These are phyloP conservation scores for Chondrus crispus DNA, from an alignment of 23 red algal genomes.

Conservation along the genomic window DNA sequence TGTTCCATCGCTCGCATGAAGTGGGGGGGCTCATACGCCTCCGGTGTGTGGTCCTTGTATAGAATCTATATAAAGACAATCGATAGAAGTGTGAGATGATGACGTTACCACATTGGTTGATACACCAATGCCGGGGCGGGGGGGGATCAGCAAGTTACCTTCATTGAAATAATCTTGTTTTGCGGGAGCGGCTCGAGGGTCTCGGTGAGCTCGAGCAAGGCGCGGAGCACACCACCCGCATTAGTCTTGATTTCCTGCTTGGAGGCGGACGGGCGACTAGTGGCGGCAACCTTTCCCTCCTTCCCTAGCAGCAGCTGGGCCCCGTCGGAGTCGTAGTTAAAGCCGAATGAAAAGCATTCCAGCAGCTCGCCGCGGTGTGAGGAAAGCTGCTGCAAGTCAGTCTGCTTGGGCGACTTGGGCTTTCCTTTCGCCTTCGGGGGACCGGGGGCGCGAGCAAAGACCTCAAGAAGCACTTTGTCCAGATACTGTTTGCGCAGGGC, in stretches of 20 bases:
- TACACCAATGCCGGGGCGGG: not conserved
- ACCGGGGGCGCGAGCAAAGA: not conserved
- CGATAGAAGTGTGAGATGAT: not conserved
- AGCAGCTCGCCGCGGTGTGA: not conserved
- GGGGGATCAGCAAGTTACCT: not conserved
- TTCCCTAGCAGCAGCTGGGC: not conserved
- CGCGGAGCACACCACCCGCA: not conserved
- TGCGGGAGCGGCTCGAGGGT: conserved; percentile 20
- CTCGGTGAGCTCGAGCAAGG: conserved; percentile 14
- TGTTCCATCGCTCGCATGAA: conserved; percentile 4
- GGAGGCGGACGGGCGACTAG: not conserved
- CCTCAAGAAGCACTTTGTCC: conserved; percentile 11
- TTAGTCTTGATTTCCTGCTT: conserved; percentile 27
- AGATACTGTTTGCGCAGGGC: conserved; percentile 37
- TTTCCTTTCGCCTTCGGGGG: not conserved
- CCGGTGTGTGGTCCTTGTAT: conserved; percentile 31
- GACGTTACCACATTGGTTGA: not conserved
- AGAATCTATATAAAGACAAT: not conserved
- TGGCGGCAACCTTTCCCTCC: not conserved
- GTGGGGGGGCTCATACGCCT: conserved; percentile 49
- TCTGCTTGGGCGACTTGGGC: not conserved
- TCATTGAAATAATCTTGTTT: not conserved
- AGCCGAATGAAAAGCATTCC: conserved; percentile 39
- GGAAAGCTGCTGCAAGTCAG: not conserved
- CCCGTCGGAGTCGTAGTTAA: conserved; percentile 10